phyloP scores from a whole-genome alignment of 495 filamentous ascomycete genomes.

The Symbiotaphrina buchneri region DNA sequence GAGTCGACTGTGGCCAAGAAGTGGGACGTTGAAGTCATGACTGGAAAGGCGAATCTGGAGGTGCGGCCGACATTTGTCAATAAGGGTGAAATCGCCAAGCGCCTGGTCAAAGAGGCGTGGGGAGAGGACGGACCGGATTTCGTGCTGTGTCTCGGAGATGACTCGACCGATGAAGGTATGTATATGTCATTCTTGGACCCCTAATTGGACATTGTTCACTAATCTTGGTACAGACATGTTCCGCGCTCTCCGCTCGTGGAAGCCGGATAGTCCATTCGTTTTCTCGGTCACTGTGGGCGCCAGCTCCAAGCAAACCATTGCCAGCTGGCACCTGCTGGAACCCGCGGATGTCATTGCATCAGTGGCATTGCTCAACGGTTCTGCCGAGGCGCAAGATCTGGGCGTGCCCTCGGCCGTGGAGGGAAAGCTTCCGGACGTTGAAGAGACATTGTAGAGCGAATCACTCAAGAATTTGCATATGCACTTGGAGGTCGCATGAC shows the following conservation, averaged over 20 bases:
- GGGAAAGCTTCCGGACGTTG: constrained; percentile 6
- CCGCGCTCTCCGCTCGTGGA: constrained; percentile 13
- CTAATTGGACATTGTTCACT: not conserved
- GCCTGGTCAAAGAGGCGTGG: constrained; percentile 43
- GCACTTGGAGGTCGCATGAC: not conserved
- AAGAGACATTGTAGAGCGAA: not conserved
- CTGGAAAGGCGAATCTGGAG: constrained; percentile 86
- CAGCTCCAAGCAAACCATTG: constrained; percentile 65
- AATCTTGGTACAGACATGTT: constrained; percentile 17
- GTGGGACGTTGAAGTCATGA: constrained; percentile 86
- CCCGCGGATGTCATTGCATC: constrained; percentile 69
- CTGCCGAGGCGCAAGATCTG: constrained; percentile 19
- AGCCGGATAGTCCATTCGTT: constrained; percentile 35
- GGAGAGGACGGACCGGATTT: constrained; percentile 39
- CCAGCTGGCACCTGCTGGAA: constrained; percentile 70
- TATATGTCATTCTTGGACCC: not conserved
- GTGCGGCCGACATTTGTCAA: constrained; percentile 92
- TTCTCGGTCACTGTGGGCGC: constrained; percentile 81
- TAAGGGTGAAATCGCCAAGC: constrained; percentile 80
- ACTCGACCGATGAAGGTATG: constrained; percentile 90
- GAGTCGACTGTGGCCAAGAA: constrained; percentile 47
- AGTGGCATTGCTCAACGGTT: constrained; percentile 41
- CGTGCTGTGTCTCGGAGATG: constrained; percentile 75
- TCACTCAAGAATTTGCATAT: not conserved
- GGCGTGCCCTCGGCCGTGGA: constrained; percentile 16